Conservation (phyloP, 352 stramenopile species). For the Pelagophyceae sp. region DNA sequence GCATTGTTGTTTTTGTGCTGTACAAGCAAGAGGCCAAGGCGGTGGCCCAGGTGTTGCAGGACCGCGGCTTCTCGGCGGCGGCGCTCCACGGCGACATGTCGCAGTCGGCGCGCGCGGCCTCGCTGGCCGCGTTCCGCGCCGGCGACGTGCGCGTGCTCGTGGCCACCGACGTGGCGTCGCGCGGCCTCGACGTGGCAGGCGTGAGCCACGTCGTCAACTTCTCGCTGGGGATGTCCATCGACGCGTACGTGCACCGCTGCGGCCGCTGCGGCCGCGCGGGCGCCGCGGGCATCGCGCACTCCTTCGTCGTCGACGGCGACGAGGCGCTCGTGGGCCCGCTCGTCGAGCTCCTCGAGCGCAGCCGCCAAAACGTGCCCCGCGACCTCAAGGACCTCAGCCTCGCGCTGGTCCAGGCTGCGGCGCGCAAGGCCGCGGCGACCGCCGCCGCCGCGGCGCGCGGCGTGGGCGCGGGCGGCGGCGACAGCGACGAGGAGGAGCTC, state of each 20-base stretch:
- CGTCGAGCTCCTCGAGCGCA: background rate
- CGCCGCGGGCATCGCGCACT: slow-evolving; percentile 84
- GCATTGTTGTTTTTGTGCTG: slow-evolving; percentile 85
- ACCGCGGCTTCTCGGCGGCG: slow-evolving; percentile 60
- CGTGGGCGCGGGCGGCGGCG: background rate
- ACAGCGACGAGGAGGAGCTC: background rate
- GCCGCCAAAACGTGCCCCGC: too few relatives aligned
- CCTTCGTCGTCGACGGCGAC: slow-evolving; percentile 90
- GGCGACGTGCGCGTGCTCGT: slow-evolving; percentile 85
- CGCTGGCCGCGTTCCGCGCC: slow-evolving; percentile 82
- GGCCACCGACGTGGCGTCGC: slow-evolving; percentile 89
- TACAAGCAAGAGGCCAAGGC: slow-evolving; percentile 97
- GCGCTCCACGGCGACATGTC: slow-evolving; percentile 91
- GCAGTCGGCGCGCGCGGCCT: slow-evolving; percentile 74
- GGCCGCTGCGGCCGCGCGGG: slow-evolving; percentile 81
- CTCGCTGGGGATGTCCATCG: slow-evolving; percentile 89
- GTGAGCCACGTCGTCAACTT: slow-evolving; percentile 95
- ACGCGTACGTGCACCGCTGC: slow-evolving; percentile 90
- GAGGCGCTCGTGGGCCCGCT: slow-evolving; percentile 45
- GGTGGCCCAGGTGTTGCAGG: slow-evolving; percentile 79
- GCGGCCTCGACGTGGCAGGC: slow-evolving; percentile 90
- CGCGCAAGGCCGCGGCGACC: background rate
- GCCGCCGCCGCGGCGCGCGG: background rate
- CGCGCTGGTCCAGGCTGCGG: background rate
- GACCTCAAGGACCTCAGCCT: background rate